Evolutionary conservation across 352 stramenopile genomes (phyloP), one percentile per base, ranked within the genome.

Genomic region (Phytophthora agathidicida): DNA sequence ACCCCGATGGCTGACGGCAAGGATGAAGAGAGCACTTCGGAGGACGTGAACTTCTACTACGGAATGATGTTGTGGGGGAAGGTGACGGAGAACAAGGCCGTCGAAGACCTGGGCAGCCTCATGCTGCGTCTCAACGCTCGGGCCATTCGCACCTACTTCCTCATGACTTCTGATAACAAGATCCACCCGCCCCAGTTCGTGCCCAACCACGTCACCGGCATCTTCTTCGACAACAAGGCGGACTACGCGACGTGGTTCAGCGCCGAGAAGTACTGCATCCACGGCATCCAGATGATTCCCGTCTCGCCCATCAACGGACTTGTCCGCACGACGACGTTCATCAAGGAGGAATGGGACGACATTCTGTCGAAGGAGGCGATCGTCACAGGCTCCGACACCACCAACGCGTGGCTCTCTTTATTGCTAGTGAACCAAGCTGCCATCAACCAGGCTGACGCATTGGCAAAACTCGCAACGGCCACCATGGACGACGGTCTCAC

Each of bases 221-320:
- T 93, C 5, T 85, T 89, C 44, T 83, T 86, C 41, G 82, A 92
- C 57, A 89, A 92, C 68, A 92, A 92, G 66, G 75, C 37, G 9
- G 73, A 88, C 70, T 93, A 93, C 55, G 60, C 83, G 36, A 89
- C 80, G 41, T 92, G 80, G 80, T 92, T 92, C 67, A 89, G 80
- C 28, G 39, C 77, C n/a, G 80, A 90, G 43, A 87, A 85, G 54
- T 80, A 89, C 62, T 86, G 71, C 46, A 92, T 92, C 59, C 83
- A 92, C 49, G 83, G 83, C 37, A 92, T 92, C 44, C 83, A 92
- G 55, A 92, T 92, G 83, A 83, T 91, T 50, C 82, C 76, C 0
- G 77, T 91, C 32, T 89, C 77, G 6, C 84, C 84, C 10, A 86
- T 91, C 55, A 91, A 84, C 42, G 81, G 84, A 24, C 61, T 88